Evolutionary conservation across 768 basidiomycete species (phyloP), one percentile per base, ranked within the genome.

Genomic region (Exidia glandulosa): DNA sequence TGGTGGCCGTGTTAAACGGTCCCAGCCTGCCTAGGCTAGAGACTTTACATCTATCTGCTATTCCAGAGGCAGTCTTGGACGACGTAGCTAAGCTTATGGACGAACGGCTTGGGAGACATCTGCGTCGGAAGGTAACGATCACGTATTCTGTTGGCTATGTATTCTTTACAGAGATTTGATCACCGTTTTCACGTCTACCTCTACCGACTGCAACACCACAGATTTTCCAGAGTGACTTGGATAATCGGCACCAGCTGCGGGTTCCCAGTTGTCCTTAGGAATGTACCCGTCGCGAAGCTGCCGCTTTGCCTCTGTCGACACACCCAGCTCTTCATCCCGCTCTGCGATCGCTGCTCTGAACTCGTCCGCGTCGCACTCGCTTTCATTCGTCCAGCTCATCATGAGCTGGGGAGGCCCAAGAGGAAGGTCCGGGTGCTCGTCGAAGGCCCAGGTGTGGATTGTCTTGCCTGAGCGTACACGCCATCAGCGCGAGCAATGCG

Each of bases 391-490:
- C 63, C 73, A 75, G 25, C 74, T 69, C 72, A 77, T 75, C 80
- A 80, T 78, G 52, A 79, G 69, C 37, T 71, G 67, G 2, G 78
- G 79, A 1, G 76, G 77, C 19, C 78, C 79, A 45, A 81, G 66
- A 2, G 75, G 77, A 29, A 77, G 59, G 34, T 76, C 74, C 0
- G 77, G 73, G 61, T 74, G 61, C 32, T 67, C 69, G 61, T 79
- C 77, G 41, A 45, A 45, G 19, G 23, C 41, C 41, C 41, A 45
- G 12, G 41, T 45, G 3, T 45, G 41, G 41, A 45, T 45, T 3
- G 41, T 45, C 41, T 45, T 45, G 41, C 41, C 41, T 45, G 41
- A 14, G 16, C 6, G 41, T n/a, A n/a, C n/a, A n/a, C n/a, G 16
- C 41, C 19, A 45, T 45, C 9, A 19, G 19, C 41, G 19, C 41